Conservation (phyloP, 2,329 filamentous ascomycete species). For the Fusarium aywerte region DNA sequence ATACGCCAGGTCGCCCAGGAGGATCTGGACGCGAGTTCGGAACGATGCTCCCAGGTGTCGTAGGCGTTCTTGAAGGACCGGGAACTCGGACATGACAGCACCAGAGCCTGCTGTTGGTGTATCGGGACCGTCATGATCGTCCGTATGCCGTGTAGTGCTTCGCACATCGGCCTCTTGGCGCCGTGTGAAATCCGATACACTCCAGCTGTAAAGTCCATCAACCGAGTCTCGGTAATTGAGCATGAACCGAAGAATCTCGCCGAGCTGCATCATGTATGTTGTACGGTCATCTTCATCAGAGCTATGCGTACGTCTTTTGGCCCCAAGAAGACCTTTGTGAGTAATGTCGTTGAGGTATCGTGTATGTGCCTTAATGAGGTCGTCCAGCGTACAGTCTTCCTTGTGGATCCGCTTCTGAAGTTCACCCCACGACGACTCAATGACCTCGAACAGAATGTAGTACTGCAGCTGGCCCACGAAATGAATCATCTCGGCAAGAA, state of each 20-base stretch:
- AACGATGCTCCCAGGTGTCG: conserved; percentile 80
- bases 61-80: conserved; percentile 79
- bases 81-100: conserved; percentile 73
- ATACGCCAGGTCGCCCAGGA: conserved; percentile 90
- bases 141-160: conserved; percentile 66
- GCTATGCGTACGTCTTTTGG: conserved; percentile 61
- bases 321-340: conserved; percentile 91
- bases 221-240: conserved; percentile 92
- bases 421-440: conserved; percentile 94
- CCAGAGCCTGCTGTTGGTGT: conserved; percentile 53
- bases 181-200: conserved; percentile 90
- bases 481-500: conserved; percentile 97
- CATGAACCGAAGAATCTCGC: conserved; percentile 94
- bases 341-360: conserved; percentile 94
- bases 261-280: conserved; percentile 88
- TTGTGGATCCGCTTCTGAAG: conserved; percentile 84
- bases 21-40: conserved; percentile 76
- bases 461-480: conserved; percentile 98
- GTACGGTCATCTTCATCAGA: conserved; percentile 72
- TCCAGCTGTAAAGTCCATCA: conserved; percentile 93
- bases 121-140: conserved; percentile 40
- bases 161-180: conserved; percentile 86
- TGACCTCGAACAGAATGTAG: conserved; percentile 98
- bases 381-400: conserved; percentile 91
- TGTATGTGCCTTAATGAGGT: conserved; percentile 91